Evolutionary conservation across 345 rosid genomes (phyloP).

Genomic region (Populus ilicifolia): DNA sequence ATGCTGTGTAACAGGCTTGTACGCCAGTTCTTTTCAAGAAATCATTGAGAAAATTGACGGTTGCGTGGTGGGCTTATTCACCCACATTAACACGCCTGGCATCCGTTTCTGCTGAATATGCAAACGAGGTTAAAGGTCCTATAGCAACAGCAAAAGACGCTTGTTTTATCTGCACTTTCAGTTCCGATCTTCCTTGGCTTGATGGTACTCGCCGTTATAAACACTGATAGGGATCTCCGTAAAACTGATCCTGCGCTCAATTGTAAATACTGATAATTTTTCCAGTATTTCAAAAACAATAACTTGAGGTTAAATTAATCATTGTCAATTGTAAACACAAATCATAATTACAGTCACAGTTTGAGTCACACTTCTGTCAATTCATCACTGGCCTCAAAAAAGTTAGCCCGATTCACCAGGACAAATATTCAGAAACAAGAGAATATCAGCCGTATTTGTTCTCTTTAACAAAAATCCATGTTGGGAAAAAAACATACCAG

Average conservation of each 20-base stretch:
- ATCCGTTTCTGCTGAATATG: constrained; percentile 50
- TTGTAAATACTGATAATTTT: not conserved
- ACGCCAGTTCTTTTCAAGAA: constrained; percentile 62
- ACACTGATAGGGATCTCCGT: constrained; percentile 23
- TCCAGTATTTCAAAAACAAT: constrained; percentile 15
- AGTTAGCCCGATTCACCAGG: not conserved
- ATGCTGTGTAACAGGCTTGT: constrained; percentile 35
- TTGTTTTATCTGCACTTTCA: constrained; percentile 40
- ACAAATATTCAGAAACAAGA: not conserved
- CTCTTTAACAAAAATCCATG: not conserved
- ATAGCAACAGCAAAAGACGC: constrained; percentile 37
- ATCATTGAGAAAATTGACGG: constrained; percentile 58
- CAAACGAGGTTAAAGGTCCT: constrained; percentile 38
- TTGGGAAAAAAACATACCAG: not conserved
- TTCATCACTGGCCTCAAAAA: not conserved
- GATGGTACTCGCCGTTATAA: constrained; percentile 46
- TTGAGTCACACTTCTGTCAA: not conserved
- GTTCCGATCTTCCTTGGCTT: constrained; percentile 46
- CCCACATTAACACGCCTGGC: constrained; percentile 55
- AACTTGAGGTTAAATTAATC: not conserved
- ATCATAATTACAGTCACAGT: not conserved
- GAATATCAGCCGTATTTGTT: not conserved
- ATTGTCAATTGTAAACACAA: not conserved
- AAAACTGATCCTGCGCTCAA: constrained; percentile 32
- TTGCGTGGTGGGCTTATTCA: constrained; percentile 73